Base-by-base conservation (phyloP, 2,329 filamentous ascomycete genomes). In the Aspergillus intermedius region DNA sequence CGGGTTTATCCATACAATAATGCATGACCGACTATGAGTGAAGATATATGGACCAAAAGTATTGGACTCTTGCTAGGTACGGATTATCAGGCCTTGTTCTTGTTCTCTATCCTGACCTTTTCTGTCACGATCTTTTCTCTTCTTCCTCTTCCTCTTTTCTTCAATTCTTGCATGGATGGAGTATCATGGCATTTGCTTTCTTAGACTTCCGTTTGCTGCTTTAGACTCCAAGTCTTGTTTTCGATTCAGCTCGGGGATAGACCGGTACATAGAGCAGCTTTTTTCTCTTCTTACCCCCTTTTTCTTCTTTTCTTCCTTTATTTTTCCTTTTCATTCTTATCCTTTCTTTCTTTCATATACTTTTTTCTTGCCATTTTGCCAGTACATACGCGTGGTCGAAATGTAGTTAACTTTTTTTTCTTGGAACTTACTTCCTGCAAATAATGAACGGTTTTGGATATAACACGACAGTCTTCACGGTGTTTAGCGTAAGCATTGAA, bases 101-200 rank as follows among this genome's bases (percentile, higher is more conserved):
- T 44, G 23, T 22, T 46, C 44, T 42, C 42, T 21, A 21, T 46
- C 42, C 35, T 39, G 35, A 35, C 44, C 42, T 48, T 30, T 6
- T 17, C 9, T 28, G 34, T 40, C 51, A 47, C 35, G 44, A 22
- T 47, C 28, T 42, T 50, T 44, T 34, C 17, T 46, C 23, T 43
- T 51, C 34, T 49, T 39, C 35, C 15, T n/a, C 35, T 40, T 40
- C 15, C 6, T 37, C 34, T 37, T 37, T 42, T 23, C 40, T 23
- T 42, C 40, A 22, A 13, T 22, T 42, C 40, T 10, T 48, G 56
- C 60, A 59, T 59, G 28, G 50, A 47, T 53, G 54, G 58, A 55
- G 60, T 59, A 43, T 28, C 6, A n/a, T 25, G 13, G 22, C 8
- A 17, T 43, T 43, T 43, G 22, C 41, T 32, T 28, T 41, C 40